Percentiles rank a stretch among this genome's conserved stretches.
phyloP scores from a whole-genome alignment of 192 early-diverging fungal genomes.

The Geranomyces variabilis region DNA sequence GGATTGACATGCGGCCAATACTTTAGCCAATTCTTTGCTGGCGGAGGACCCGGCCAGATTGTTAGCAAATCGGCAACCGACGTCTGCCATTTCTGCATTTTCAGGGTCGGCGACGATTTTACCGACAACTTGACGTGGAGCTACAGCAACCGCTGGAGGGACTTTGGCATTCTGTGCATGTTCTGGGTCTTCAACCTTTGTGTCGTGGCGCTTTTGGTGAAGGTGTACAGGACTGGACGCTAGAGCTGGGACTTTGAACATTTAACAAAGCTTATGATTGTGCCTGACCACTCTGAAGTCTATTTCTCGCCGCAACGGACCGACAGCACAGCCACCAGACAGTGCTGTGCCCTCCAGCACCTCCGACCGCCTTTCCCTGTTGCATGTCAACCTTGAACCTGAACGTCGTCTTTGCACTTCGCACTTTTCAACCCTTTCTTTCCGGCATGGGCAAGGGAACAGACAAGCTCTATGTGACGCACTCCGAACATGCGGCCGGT shows the following conservation, averaged over 20 bases:
- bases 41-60: slow-evolving; percentile 63
- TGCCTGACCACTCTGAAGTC: too few relatives aligned
- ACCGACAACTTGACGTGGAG: slow-evolving; percentile 54
- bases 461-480: slow-evolving; percentile 90
- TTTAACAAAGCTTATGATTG: too few relatives aligned
- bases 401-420: too few relatives aligned
- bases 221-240: slow-evolving; percentile 37
- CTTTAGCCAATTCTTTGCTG: slow-evolving; percentile 53
- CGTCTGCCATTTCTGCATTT: slow-evolving; percentile 68
- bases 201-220: slow-evolving; percentile 44
- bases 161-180: slow-evolving; percentile 63
- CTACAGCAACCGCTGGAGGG: slow-evolving; percentile 68
- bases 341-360: too few relatives aligned
- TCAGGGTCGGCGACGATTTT: slow-evolving; percentile 61
- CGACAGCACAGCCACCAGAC: too few relatives aligned
- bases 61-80: slow-evolving; percentile 51
- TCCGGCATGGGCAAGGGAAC: slow-evolving; percentile 60
- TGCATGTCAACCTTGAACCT: too few relatives aligned
- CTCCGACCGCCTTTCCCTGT: too few relatives aligned
- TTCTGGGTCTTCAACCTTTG: slow-evolving; percentile 62
- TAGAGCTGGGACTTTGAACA: not conserved
- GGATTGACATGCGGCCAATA: slow-evolving; percentile 68
- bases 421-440: too few relatives aligned
- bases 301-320: too few relatives aligned
- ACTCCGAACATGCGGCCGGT: slow-evolving; percentile 68